phyloP scores from a whole-genome alignment of 768 basidiomycete genomes.

The Auriscalpium orientale region DNA sequence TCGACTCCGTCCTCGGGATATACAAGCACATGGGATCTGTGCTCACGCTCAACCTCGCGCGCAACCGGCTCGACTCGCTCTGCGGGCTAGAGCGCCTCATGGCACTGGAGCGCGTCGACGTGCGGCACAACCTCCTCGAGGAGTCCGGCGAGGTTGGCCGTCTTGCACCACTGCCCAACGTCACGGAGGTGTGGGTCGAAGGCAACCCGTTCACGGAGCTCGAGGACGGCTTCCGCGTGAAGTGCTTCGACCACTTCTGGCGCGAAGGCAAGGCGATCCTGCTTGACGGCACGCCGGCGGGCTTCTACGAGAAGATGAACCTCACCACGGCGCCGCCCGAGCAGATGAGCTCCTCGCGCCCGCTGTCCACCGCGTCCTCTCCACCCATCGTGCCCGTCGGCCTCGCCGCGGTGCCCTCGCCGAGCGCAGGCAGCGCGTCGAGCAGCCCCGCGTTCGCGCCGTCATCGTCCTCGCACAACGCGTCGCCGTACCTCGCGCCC shows the following conservation, averaged over 20 bases:
- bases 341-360: constrained; percentile 44
- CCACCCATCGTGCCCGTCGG: constrained; percentile 58
- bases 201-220: constrained; percentile 76
- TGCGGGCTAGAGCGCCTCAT: constrained; percentile 89
- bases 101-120: constrained; percentile 78
- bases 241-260: constrained; percentile 79
- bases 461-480: constrained; percentile 32
- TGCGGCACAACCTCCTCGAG: constrained; percentile 70
- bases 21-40: constrained; percentile 76
- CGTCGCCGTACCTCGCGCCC: constrained; percentile 38
- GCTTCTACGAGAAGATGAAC: constrained; percentile 63
- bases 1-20: constrained; percentile 89
- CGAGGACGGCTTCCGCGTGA: constrained; percentile 63
- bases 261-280: constrained; percentile 72
- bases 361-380: constrained; percentile 42
- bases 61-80: constrained; percentile 89
- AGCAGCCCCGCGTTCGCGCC: constrained; percentile 25
- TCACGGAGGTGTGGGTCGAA: constrained; percentile 74
- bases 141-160: constrained; percentile 84
- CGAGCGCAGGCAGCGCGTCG: constrained; percentile 6
- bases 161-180: constrained; percentile 69
- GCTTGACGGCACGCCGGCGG: constrained; percentile 69
- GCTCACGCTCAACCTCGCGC: constrained; percentile 68
- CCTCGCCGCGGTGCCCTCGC: constrained; percentile 13
- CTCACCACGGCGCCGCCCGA: constrained; percentile 42